phyloP scores from a whole-genome alignment of 768 basidiomycete species.

The Tulasnella sp. region DNA sequence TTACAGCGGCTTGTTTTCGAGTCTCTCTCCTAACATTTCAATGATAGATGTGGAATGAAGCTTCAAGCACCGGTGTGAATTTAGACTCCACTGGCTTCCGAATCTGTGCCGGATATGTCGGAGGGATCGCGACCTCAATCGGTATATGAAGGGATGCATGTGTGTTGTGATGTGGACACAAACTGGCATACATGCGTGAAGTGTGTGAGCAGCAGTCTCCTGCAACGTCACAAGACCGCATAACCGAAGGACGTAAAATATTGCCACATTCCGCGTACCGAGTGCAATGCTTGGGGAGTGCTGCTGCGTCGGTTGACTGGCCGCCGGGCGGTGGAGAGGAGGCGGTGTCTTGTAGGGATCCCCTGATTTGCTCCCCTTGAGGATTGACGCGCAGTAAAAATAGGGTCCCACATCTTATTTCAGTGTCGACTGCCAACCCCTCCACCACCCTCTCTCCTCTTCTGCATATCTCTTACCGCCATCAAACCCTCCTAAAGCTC shows the following conservation, averaged over 20 bases:
- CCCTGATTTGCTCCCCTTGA: not conserved
- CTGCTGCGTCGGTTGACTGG: not conserved
- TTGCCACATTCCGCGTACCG: not conserved
- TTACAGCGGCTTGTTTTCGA: not conserved
- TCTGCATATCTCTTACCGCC: not conserved
- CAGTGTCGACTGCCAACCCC: not conserved
- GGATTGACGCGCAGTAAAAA: constrained; percentile 11
- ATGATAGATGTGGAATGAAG: not conserved
- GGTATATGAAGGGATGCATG: too few relatives aligned
- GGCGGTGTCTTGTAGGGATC: not conserved
- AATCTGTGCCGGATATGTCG: not conserved
- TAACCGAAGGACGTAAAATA: not conserved
- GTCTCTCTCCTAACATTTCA: not conserved
- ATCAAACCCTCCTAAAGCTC: not conserved
- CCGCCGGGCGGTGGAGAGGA: not conserved
- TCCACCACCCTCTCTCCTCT: not conserved
- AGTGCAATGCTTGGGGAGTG: not conserved
- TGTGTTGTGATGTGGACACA: too few relatives aligned
- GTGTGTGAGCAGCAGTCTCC: too few relatives aligned
- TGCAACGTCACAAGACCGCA: too few relatives aligned
- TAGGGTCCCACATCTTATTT: constrained; percentile 12
- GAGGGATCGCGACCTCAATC: too few relatives aligned
- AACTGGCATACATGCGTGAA: too few relatives aligned
- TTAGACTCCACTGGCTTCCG: not conserved
- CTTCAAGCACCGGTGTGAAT: not conserved